Percentiles rank a stretch among this genome's conserved stretches.
These are phyloP conservation scores for Nymphaea colorata DNA, from an alignment of 164 flowering plant genomes.

Conservation along the genomic window DNA sequence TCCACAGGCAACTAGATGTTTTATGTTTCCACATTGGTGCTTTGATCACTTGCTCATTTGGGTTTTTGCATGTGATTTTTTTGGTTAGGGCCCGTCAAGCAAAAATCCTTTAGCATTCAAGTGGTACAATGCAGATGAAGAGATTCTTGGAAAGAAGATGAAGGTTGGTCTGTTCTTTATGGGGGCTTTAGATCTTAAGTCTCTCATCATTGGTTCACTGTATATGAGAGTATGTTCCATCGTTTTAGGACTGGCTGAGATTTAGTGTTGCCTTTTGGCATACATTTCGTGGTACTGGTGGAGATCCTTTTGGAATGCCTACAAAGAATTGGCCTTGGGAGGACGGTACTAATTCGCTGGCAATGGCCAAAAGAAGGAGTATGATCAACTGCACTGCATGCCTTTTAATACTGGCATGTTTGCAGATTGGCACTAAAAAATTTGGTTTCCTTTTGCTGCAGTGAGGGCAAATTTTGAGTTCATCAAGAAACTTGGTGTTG, in stretches of 20 bases:
- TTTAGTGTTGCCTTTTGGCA: constrained; percentile 99
- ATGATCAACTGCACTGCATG: constrained; percentile 1
- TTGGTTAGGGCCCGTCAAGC: constrained; percentile 77
- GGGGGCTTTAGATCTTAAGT: neutral
- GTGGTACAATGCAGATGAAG: constrained; percentile 90
- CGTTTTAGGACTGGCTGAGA: constrained; percentile 82
- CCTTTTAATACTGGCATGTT: neutral
- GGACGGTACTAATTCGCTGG: constrained; percentile 93
- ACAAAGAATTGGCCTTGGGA: constrained; percentile 99
- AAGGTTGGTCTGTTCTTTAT: constrained; percentile 37
- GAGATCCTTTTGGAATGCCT: constrained; percentile 83
- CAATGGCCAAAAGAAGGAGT: constrained; percentile 98
- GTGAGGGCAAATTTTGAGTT: constrained; percentile 99
- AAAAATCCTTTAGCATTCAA: constrained; percentile 76
- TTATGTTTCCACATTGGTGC: neutral
- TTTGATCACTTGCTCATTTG: neutral
- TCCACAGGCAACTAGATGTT: neutral
- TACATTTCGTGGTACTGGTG: constrained; percentile 92
- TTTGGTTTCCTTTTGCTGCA: constrained; percentile 12
- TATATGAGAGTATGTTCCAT: neutral
- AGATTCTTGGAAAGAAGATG: constrained; percentile 91
- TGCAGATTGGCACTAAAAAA: neutral
- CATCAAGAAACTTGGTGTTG: constrained; percentile 84
- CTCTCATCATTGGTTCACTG: neutral
- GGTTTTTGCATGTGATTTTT: neutral